These are phyloP conservation scores for Silene uniflora DNA, from an alignment of 148 eudicot species.

Conservation along the genomic window DNA sequence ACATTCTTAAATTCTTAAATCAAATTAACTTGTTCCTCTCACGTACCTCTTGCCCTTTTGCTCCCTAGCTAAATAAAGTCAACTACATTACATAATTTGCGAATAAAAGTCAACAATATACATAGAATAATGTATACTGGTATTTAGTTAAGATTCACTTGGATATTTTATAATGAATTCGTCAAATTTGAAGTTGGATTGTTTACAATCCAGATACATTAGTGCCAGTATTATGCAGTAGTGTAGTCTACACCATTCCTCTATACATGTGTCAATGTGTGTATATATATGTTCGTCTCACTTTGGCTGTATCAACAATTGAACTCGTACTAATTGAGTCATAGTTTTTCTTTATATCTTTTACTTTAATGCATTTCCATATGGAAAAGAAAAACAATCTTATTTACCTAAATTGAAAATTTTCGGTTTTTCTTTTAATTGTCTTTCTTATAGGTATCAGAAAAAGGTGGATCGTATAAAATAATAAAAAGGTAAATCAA, in stretches of 20 bases:
- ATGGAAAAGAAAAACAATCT: background rate
- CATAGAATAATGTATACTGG: background rate
- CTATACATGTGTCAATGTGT: background rate
- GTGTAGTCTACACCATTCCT: background rate
- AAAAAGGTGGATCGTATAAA: background rate
- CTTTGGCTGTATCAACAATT: background rate
- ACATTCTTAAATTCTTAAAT: no score
- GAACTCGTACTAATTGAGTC: background rate
- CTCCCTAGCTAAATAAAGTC: background rate
- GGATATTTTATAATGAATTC: background rate
- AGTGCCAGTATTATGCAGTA: background rate
- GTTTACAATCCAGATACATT: slow-evolving; percentile 24
- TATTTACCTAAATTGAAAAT: background rate
- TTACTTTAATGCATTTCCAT: background rate
- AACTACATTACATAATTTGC: slow-evolving; percentile 8
- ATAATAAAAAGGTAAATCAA: background rate
- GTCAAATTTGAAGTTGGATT: slow-evolving; percentile 17
- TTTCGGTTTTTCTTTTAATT: background rate
- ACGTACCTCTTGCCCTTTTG: no score
- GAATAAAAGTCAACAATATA: slow-evolving; percentile 20
- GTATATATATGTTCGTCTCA: background rate
- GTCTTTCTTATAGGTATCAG: background rate
- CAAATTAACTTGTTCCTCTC: no score
- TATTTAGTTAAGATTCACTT: background rate
- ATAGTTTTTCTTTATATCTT: no score